phyloP scores from a whole-genome alignment of 371 early-diverging fungal genomes.

The Chytridiales sp. region DNA sequence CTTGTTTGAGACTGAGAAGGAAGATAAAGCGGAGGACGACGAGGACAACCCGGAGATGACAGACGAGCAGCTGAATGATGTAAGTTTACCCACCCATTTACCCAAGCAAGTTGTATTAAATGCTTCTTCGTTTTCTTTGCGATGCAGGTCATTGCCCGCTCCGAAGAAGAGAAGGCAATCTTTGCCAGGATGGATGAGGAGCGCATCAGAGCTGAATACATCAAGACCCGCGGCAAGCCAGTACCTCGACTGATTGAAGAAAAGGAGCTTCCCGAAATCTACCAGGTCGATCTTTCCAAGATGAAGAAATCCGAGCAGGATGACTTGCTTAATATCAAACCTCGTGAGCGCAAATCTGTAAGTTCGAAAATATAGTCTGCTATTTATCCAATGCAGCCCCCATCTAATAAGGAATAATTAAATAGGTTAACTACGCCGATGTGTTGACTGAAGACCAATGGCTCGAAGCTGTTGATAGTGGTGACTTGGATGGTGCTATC shows the following conservation, averaged over 20 bases:
- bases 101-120: not conserved
- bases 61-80: conserved; percentile 85
- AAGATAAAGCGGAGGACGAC: conserved; percentile 61
- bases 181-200: conserved; percentile 75
- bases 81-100: conserved; percentile 52
- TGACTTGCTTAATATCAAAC: conserved; percentile 74
- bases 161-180: conserved; percentile 68
- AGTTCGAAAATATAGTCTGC: conserved; percentile 18
- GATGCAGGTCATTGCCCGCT: conserved; percentile 50
- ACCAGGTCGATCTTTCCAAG: conserved; percentile 56
- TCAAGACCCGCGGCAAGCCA: conserved; percentile 52
- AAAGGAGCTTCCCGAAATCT: conserved; percentile 83
- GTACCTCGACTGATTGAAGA: conserved; percentile 80
- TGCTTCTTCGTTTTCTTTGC: not conserved
- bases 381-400: too few relatives aligned
- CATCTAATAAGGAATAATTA: conserved; percentile 40
- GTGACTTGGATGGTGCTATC: conserved; percentile 45
- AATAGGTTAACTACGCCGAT: conserved; percentile 82
- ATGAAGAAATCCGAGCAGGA: conserved; percentile 45
- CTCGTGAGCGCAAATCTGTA: conserved; percentile 60
- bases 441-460: conserved; percentile 94
- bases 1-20: conserved; percentile 74
- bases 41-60: conserved; percentile 74
- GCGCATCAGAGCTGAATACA: conserved; percentile 51
- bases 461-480: conserved; percentile 65